Conservation (phyloP, 2,329 filamentous ascomycete genomes). For the Arthrinium phaeospermum region DNA sequence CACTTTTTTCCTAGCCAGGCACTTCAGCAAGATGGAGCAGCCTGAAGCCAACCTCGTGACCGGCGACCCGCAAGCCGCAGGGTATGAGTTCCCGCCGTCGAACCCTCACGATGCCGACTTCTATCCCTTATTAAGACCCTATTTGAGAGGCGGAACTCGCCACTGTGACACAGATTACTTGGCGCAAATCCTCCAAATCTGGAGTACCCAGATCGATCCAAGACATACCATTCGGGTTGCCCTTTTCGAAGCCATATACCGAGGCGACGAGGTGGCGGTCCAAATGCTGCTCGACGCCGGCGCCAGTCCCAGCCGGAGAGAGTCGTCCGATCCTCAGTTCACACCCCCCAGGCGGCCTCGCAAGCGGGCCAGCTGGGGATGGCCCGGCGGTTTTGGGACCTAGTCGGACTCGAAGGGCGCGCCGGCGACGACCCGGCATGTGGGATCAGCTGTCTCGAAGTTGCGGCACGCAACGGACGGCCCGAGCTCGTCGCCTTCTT, state of each 20-base stretch:
- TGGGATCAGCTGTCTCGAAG: not conserved
- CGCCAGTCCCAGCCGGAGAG: not conserved
- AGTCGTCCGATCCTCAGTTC: not conserved
- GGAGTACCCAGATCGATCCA: constrained; percentile 10
- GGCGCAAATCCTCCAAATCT: not conserved
- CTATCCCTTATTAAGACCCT: not conserved
- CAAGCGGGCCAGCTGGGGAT: constrained; percentile 3
- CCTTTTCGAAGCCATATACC: not conserved
- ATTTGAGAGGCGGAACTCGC: not conserved
- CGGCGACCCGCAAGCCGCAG: not conserved
- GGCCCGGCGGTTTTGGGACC: not conserved
- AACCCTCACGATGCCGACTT: not conserved
- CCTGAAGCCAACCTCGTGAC: not conserved
- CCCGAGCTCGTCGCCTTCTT: constrained; percentile 15
- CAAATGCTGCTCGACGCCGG: constrained; percentile 16
- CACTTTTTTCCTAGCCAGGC: not conserved
- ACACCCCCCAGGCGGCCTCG: constrained; percentile 16
- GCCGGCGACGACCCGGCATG: not conserved
- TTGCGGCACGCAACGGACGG: constrained; percentile 4
- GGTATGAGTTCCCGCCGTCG: not conserved
- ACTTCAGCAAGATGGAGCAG: not conserved
- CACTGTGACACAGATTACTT: not conserved
- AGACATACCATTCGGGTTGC: not conserved
- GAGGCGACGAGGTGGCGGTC: constrained; percentile 11
- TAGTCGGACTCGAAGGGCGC: constrained; percentile 2